A percentile compares a stretch with the other conserved stretches of the same genome.
Evolutionary conservation across 805 yeast genomes (phyloP).

Genomic region (Teunomyces funiuensis): DNA sequence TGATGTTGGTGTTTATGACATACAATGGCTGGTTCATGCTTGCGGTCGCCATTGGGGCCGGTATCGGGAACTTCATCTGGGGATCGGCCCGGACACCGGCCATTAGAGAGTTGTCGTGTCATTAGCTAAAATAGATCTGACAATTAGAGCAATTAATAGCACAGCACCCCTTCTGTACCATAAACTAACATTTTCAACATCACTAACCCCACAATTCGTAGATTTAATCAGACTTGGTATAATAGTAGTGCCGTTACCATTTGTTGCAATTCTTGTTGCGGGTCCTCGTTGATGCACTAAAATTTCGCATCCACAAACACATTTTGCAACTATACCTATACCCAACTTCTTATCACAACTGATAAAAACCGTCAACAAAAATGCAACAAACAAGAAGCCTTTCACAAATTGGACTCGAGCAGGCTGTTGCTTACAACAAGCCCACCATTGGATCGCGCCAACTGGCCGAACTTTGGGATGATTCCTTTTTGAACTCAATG

Average conservation of each 20-base stretch:
- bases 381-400: not conserved
- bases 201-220: too few species aligned
- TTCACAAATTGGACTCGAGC: not conserved
- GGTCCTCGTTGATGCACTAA: too few species aligned
- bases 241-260: not conserved
- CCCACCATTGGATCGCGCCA: not conserved
- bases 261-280: not conserved
- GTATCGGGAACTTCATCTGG: conserved; percentile 66
- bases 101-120: conserved; percentile 31
- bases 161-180: too few species aligned
- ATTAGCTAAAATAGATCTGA: conserved; percentile 13
- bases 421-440: not conserved
- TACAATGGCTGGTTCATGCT: conserved; percentile 84
- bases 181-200: too few species aligned
- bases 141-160: not conserved
- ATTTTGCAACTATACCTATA: conserved; percentile 1
- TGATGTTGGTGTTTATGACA: conserved; percentile 85
- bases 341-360: not conserved
- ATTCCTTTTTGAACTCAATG: not conserved
- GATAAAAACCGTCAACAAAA: not conserved
- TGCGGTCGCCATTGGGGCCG: conserved; percentile 71
- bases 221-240: not conserved
- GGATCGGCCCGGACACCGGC: conserved; percentile 24
- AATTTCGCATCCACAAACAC: conserved; percentile 5
- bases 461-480: not conserved